Conservation (phyloP, 345 rosid species). For the Euphorbia tirucalli region DNA sequence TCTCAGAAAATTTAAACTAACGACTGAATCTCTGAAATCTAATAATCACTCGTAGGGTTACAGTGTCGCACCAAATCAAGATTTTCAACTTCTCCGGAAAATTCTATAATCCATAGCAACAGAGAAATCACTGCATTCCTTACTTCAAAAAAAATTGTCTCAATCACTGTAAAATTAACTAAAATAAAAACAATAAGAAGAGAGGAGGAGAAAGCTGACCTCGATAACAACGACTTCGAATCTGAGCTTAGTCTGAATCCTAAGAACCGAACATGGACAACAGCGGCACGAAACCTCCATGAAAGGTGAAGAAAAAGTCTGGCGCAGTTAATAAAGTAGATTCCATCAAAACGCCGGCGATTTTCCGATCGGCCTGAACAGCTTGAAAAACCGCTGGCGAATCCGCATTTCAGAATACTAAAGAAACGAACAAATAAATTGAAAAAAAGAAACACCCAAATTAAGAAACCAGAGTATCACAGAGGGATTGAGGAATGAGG, state of each 20-base stretch:
- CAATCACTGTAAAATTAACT: background rate
- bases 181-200: constrained; percentile 5
- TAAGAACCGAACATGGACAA: constrained; percentile 29
- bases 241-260: constrained; percentile 47
- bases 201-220: constrained; percentile 42
- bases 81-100: constrained; percentile 10
- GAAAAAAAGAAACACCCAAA: background rate
- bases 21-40: background rate
- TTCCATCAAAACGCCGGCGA: constrained; percentile 29
- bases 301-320: constrained; percentile 37
- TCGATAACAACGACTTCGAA: constrained; percentile 43
- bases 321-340: constrained; percentile 25
- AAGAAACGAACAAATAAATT: background rate
- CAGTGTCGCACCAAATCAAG: constrained; percentile 8
- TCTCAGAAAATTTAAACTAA: background rate
- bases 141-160: constrained; percentile 12
- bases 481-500: background rate
- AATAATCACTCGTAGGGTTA: background rate
- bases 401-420: constrained; percentile 24
- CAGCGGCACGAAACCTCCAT: constrained; percentile 61
- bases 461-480: background rate
- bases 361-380: constrained; percentile 20
- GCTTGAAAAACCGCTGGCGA: constrained; percentile 19
- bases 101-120: no score
- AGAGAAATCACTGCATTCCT: constrained; percentile 5